phyloP scores from a whole-genome alignment of 352 stramenopile genomes.

The Globisporangium rhizosaccharum region DNA sequence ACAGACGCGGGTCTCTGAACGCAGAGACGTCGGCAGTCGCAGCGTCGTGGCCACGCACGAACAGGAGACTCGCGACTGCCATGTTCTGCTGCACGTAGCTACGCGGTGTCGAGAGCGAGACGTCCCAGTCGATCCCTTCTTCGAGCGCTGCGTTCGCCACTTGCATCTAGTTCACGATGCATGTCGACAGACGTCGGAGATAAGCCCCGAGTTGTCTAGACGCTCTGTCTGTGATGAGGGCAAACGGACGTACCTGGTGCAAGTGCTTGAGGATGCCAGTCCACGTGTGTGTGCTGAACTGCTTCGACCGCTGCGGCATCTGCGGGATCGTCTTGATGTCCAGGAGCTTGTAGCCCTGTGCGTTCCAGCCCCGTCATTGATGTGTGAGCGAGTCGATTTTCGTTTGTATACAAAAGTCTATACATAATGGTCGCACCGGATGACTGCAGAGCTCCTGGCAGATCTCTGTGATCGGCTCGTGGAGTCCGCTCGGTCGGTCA shows the following conservation, averaged over 20 bases:
- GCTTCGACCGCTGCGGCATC: conserved; percentile 61
- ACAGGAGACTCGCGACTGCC: conserved; percentile 40
- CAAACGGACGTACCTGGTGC: conserved; percentile 34
- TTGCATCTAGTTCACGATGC: conserved; percentile 39
- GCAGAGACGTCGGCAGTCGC: conserved; percentile 15
- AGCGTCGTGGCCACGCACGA: conserved; percentile 37
- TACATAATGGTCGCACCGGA: conserved; percentile 22
- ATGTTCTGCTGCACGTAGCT: conserved; percentile 25
- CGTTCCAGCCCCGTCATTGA: not conserved
- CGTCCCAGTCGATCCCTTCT: conserved; percentile 57
- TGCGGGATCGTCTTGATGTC: conserved; percentile 65
- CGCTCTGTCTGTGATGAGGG: not conserved
- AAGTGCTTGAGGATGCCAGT: conserved; percentile 66
- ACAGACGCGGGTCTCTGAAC: conserved; percentile 44
- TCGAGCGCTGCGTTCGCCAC: conserved; percentile 50
- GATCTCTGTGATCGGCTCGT: conserved; percentile 35
- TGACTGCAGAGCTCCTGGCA: conserved; percentile 48
- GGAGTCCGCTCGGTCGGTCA: not conserved
- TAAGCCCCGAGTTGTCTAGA: no score
- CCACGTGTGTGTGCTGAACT: conserved; percentile 75
- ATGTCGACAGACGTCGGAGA: not conserved
- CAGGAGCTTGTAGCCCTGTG: conserved; percentile 63
- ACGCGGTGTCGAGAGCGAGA: conserved; percentile 25
- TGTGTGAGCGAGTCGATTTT: not conserved
- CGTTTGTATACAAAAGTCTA: not conserved